Base-by-base conservation (phyloP, 352 stramenopile species). In the Pythium phragmiticola region DNA sequence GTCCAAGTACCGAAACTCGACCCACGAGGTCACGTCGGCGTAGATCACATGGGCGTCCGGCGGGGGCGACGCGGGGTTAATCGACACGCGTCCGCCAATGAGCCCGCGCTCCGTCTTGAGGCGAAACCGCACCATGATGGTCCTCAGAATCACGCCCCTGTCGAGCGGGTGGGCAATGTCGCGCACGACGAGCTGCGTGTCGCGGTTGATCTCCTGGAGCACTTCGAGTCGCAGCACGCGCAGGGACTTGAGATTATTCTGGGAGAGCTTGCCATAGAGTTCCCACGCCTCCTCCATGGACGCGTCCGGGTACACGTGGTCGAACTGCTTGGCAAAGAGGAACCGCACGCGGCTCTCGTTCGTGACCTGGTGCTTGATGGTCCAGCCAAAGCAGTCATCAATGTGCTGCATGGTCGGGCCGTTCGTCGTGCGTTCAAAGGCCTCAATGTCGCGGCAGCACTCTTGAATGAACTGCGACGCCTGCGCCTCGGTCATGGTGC, bases 161-260 rank as follows among this genome's bases (percentile, higher is more conserved):
- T 78, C 63, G 17, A 77, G 42, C 13, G 75, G 75, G 16, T 80
- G 72, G 41, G 72, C 63, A 28, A 83, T 75, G 60, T 83, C 75
- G 9, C 70, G 61, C 14, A 72, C 61, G 7, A 78, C 54, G 28
- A 83, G 70, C 37, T 73, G 65, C 28, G 70, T 74, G 50, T 79
- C 71, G 13, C 66, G 63, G 55, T 80, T 80, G 49, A 80, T 68
- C 26, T 70, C 49, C 63, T 83, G 75, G 7, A 83, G 63, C 50
- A 69, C 73, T 55, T 83, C 68, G 50, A 76, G 73, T 23, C 70
- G 73, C 57, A 80, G 56, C 46, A 80, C 66, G 33, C 70, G 73
- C 23, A 77, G 63, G 8, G 65, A 63, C 34, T 74, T 73, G 33
- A 73, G 54, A 51, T 66, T 75, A 60, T 80, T 75, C 26, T 68